A percentile compares a stretch with the other conserved stretches of the same genome.
phyloP scores from a whole-genome alignment of 768 basidiomycete species.

The Neoboletus magnificus region DNA sequence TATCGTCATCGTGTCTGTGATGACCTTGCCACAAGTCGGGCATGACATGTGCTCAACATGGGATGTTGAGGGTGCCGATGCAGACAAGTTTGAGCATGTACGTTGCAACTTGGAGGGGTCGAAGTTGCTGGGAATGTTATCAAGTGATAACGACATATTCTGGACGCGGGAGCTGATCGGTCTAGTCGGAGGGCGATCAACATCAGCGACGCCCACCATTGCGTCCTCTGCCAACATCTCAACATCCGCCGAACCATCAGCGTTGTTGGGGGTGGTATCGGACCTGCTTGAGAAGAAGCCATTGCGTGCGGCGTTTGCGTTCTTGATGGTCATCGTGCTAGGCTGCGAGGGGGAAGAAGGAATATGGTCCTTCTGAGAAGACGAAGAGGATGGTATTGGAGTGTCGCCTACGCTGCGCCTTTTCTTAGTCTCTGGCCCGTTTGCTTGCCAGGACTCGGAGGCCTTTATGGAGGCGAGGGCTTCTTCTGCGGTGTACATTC shows the following conservation, averaged over 20 bases:
- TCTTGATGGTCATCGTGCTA: conserved; percentile 20
- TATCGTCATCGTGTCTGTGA: conserved; percentile 44
- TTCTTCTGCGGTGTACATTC: conserved; percentile 58
- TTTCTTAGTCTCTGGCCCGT: conserved; percentile 45
- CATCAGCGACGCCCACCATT: conserved; percentile 25
- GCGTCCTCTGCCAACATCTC: conserved; percentile 29
- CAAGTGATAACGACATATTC: conserved; percentile 51
- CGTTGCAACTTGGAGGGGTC: conserved; percentile 32
- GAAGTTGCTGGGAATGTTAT: conserved; percentile 41
- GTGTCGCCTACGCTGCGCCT: conserved; percentile 39
- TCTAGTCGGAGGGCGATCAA: conserved; percentile 22
- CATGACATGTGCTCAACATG: conserved; percentile 42
- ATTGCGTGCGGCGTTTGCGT: conserved; percentile 3
- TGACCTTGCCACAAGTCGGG: conserved; percentile 53
- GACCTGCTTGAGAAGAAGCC: conserved; percentile 26
- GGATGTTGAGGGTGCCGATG: conserved; percentile 46
- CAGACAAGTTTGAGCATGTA: conserved; percentile 32
- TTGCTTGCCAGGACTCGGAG: conserved; percentile 30
- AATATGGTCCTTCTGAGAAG: conserved; percentile 27
- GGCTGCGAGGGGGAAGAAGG: conserved; percentile 24
- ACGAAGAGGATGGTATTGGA: conserved; percentile 30
- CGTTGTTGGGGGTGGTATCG: conserved; percentile 14
- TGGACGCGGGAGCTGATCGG: conserved; percentile 30
- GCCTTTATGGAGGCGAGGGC: conserved; percentile 39
- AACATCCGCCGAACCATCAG: conserved; percentile 22